Evolutionary conservation across 345 rosid species (phyloP), one percentile per base, ranked within the genome.

Genomic region (Gossypium thurberi): DNA sequence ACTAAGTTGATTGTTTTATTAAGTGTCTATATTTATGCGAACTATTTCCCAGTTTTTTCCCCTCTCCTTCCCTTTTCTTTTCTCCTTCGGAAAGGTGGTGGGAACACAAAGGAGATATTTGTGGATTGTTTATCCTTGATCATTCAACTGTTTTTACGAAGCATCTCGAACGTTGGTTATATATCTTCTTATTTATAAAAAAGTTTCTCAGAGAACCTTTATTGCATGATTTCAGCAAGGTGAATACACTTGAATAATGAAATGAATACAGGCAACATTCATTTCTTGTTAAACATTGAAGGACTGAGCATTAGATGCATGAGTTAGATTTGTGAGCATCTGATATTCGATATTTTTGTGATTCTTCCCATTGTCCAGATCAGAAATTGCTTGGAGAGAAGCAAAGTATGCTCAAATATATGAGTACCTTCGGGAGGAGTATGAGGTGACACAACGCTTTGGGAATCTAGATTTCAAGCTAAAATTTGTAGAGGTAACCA

Each of bases 381-480:
- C 96, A 25, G 97, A 94, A 83, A 94, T 94, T 81, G 98, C 97
- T 78, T 94, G 97, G 98, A 87, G 93, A 78, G 91, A 90, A 81
- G 98, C 96, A 43, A 94, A 88, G 79, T 91, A 91, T 78, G 93
- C 96, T 77, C 96, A 84, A 79, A 94, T 91, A 84, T 82, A 87
- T 2, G 98, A 94, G 81, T 94, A 89, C 84, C 89, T 91, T 46
- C 81, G 91, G 80, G 98, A 94, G 81, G 98, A 94, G 84, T 94
- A 86, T 40, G 96, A 94, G 80, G 90, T 94, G 40, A 88, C 93
- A 53, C 98, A 94, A 77, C 91, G 97, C 71, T 91, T 94, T 46
- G 94, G 96, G 75, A 90, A 89, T 80, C 76, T 94, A 62, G 92
- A 90, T 86, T 81, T 87, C 85, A 94, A 91, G 78, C 83, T 94